Conservation (phyloP, 2,329 filamentous ascomycete genomes). For the Thermothelomyces thermophilus region DNA sequence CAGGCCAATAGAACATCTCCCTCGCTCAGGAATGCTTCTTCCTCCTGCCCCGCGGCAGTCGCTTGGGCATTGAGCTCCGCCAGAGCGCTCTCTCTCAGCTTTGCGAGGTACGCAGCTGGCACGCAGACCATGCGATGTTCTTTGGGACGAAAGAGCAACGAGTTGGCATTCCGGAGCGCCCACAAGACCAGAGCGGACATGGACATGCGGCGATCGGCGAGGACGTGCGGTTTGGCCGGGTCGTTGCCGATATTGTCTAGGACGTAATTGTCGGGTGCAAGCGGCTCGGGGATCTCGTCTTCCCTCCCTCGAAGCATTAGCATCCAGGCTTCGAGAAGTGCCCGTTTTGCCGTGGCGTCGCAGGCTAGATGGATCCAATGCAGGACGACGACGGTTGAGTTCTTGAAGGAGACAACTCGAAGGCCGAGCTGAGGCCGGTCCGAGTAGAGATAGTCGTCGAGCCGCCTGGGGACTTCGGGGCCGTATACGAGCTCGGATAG, state of each 20-base stretch:
- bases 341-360: slow-evolving; percentile 36
- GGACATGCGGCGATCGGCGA: neutral
- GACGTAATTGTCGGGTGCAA: neutral
- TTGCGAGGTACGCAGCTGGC: slow-evolving; percentile 23
- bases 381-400: slow-evolving; percentile 38
- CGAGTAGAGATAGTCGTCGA: slow-evolving; percentile 31
- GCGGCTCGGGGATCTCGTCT: slow-evolving; percentile 27
- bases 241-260: neutral
- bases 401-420: slow-evolving; percentile 38
- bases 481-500: slow-evolving; percentile 25
- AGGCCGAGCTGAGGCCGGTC: slow-evolving; percentile 38
- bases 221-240: neutral
- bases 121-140: slow-evolving; percentile 35
- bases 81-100: slow-evolving; percentile 20
- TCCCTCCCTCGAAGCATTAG: slow-evolving; percentile 33
- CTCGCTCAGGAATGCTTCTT: slow-evolving; percentile 32
- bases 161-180: neutral
- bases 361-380: slow-evolving; percentile 38
- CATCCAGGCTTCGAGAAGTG: slow-evolving; percentile 37
- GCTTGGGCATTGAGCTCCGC: slow-evolving; percentile 15
- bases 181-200: neutral
- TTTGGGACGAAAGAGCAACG: slow-evolving; percentile 23
- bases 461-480: slow-evolving; percentile 21
- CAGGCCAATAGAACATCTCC: slow-evolving; percentile 34
- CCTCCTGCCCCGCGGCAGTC: slow-evolving; percentile 10